These are phyloP conservation scores for Hypomontagnella monticulosa DNA, from an alignment of 495 filamentous ascomycete genomes.

Conservation along the genomic window DNA sequence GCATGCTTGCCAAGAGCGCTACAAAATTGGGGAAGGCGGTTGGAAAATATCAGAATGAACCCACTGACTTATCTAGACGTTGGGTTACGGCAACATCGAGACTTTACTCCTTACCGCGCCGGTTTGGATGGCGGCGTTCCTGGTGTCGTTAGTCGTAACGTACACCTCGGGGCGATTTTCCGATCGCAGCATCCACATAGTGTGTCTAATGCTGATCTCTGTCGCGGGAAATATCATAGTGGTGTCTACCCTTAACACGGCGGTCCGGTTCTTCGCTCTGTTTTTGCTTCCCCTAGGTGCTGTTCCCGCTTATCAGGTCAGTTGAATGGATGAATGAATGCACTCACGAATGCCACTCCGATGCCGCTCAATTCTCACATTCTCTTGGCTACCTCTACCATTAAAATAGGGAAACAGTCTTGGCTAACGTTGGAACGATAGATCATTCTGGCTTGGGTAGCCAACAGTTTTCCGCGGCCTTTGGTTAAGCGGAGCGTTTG, in stretches of 20 bases:
- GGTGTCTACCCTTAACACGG: slow-evolving; percentile 54
- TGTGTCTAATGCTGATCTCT: slow-evolving; percentile 56
- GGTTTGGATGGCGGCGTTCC: slow-evolving; percentile 53
- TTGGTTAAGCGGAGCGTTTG: slow-evolving; percentile 62
- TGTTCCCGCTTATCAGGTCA: slow-evolving; percentile 52
- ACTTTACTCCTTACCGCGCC: slow-evolving; percentile 64
- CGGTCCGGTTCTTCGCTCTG: slow-evolving; percentile 61
- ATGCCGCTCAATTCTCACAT: not conserved
- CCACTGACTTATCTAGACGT: slow-evolving; percentile 36
- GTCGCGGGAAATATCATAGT: slow-evolving; percentile 62
- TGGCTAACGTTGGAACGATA: slow-evolving; percentile 46
- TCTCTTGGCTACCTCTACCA: not conserved
- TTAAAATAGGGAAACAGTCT: not conserved
- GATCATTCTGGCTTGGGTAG: slow-evolving; percentile 64
- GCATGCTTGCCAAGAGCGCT: too few species aligned
- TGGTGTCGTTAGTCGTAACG: slow-evolving; percentile 50
- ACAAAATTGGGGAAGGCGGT: too few species aligned
- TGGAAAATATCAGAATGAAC: too few species aligned
- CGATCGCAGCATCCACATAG: slow-evolving; percentile 57
- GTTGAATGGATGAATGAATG: not conserved
- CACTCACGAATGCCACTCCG: too few species aligned
- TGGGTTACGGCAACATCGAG: slow-evolving; percentile 61
- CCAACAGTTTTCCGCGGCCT: slow-evolving; percentile 62
- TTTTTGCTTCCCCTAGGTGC: slow-evolving; percentile 62
- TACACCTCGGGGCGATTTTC: slow-evolving; percentile 51